Conservation (phyloP, 177 flowering plant genomes). For the Vitis hybrid region DNA sequence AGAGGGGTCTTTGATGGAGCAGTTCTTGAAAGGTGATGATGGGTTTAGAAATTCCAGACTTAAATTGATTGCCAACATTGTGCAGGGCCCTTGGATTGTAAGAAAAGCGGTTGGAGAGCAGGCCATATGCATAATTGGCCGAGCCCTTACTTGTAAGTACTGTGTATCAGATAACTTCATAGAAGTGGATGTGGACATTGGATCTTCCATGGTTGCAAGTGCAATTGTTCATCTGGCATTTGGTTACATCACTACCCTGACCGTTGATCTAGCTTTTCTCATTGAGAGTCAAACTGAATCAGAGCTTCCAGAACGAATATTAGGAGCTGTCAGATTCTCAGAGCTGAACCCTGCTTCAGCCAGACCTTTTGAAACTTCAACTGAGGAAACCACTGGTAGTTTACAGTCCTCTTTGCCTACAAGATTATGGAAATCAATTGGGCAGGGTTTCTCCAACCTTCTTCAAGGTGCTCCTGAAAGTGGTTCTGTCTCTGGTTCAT, state of each 20-base stretch:
- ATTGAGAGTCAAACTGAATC: conserved; percentile 77
- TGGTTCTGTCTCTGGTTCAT: conserved; percentile 24
- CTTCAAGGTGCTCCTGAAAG: conserved; percentile 54
- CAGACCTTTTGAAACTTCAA: conserved; percentile 36
- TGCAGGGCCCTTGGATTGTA: conserved; percentile 93
- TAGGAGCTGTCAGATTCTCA: conserved; percentile 87
- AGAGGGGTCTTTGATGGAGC: conserved; percentile 67
- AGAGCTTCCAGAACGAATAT: conserved; percentile 80
- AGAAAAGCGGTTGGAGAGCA: conserved; percentile 92
- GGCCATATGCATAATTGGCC: conserved; percentile 84
- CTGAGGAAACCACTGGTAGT: conserved; percentile 24
- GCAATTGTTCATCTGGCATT: conserved; percentile 91
- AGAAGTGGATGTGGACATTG: conserved; percentile 89
- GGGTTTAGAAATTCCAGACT: conserved; percentile 71
- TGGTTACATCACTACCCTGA: conserved; percentile 75
- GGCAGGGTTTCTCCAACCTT: conserved; percentile 68
- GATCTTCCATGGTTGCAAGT: conserved; percentile 89
- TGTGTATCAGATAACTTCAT: conserved; percentile 46
- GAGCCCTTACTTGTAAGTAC: conserved; percentile 76
- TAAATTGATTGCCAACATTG: conserved; percentile 88
- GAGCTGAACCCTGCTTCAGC: conserved; percentile 77
- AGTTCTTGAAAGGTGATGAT: conserved; percentile 79
- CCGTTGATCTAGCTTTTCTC: conserved; percentile 88
- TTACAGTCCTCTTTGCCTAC: conserved; percentile 50
- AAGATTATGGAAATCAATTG: conserved; percentile 74